A percentile compares a stretch with the other conserved stretches of the same genome.
Conservation (phyloP, 768 basidiomycete species). For the Dioszegia crocea region DNA sequence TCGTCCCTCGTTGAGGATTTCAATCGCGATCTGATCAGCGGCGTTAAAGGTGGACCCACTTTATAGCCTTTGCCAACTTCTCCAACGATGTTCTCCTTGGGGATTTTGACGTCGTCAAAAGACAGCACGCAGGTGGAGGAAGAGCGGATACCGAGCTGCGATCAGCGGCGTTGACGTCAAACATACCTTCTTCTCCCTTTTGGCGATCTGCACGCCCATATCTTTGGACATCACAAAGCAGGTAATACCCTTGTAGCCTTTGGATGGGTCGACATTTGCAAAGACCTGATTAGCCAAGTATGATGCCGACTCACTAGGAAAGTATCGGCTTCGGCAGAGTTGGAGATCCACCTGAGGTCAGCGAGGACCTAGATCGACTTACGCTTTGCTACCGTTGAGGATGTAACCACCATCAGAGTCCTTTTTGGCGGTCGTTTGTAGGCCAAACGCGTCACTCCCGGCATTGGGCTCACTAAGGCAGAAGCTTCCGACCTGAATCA, state of each 20-base stretch:
- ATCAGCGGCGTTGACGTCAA: background rate
- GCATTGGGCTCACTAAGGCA: slow-evolving; percentile 88
- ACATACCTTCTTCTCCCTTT: slow-evolving; percentile 85
- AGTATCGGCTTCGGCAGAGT: slow-evolving; percentile 84
- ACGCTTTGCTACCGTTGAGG: slow-evolving; percentile 95
- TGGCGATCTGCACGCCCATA: slow-evolving; percentile 94
- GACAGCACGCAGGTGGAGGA: slow-evolving; percentile 91
- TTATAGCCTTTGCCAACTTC: slow-evolving; percentile 81
- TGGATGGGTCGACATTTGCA: slow-evolving; percentile 87
- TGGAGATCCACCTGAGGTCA: slow-evolving; percentile 73
- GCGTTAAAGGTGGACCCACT: slow-evolving; percentile 43
- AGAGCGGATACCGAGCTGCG: slow-evolving; percentile 81
- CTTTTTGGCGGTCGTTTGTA: slow-evolving; percentile 86
- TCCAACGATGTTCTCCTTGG: slow-evolving; percentile 82
- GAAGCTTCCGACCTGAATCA: slow-evolving; percentile 82
- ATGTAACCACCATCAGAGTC: slow-evolving; percentile 72
- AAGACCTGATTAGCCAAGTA: slow-evolving; percentile 63
- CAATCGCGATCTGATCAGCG: slow-evolving; percentile 70
- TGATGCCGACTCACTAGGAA: slow-evolving; percentile 35
- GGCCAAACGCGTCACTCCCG: slow-evolving; percentile 94
- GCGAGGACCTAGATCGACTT: slow-evolving; percentile 1
- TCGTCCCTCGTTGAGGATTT: slow-evolving; percentile 94
- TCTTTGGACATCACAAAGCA: slow-evolving; percentile 95
- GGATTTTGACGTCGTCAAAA: slow-evolving; percentile 87
- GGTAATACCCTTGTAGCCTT: slow-evolving; percentile 98